Evolutionary conservation across 257 asterid genomes (phyloP).

Genomic region (Sherardia arvensis): DNA sequence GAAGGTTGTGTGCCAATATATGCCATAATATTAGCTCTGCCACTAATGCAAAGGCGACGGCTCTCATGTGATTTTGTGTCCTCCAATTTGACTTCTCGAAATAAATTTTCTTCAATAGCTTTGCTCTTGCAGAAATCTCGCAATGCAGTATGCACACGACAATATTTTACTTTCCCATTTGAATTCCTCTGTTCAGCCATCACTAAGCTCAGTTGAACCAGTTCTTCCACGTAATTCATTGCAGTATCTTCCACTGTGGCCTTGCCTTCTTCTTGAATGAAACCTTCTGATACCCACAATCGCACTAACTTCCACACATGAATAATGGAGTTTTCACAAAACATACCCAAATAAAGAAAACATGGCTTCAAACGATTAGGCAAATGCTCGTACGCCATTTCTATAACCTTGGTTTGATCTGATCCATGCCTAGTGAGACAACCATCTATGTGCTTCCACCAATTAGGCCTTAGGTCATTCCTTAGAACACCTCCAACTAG

Average conservation of each 20-base stretch:
- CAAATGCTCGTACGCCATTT: slow-evolving; percentile 10
- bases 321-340: slow-evolving; percentile 12
- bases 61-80: not conserved
- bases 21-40: no score
- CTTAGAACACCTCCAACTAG: slow-evolving; percentile 33
- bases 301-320: slow-evolving; percentile 1
- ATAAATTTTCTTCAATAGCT: not conserved
- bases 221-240: slow-evolving; percentile 7
- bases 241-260: slow-evolving; percentile 9
- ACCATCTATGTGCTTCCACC: slow-evolving; percentile 7
- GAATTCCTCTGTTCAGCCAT: slow-evolving; percentile 5
- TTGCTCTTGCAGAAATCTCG: not conserved
- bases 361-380: not conserved
- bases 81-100: not conserved
- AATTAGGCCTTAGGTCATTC: not conserved
- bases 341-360: slow-evolving; percentile 16
- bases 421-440: not conserved
- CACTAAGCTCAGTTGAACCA: slow-evolving; percentile 13
- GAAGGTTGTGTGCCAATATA: no score
- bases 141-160: not conserved
- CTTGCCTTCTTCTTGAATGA: not conserved
- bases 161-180: not conserved
- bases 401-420: not conserved
- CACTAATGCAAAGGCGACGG: not conserved
- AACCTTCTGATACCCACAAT: slow-evolving; percentile 16